Evolutionary conservation across 768 basidiomycete species (phyloP).

Genomic region (Tulasnella sp.): DNA sequence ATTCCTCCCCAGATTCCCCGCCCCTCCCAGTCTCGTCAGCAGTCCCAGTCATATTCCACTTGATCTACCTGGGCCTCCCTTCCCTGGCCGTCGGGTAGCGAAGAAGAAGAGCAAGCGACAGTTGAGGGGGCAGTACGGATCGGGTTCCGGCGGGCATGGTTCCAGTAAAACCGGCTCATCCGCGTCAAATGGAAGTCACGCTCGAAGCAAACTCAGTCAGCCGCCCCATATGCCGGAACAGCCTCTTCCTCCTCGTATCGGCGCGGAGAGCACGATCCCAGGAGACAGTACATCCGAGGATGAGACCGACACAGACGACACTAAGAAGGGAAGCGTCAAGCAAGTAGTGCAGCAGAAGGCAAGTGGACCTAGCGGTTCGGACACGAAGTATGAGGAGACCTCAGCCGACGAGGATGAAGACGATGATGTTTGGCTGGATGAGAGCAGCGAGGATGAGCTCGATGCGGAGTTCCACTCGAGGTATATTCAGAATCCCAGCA

Average conservation of each 20-base stretch:
- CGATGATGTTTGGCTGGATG: constrained; percentile 18
- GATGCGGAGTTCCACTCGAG: constrained; percentile 17
- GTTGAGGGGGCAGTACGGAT: neutral
- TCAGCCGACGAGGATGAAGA: constrained; percentile 17
- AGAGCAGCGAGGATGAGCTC: constrained; percentile 17
- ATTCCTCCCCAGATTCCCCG: constrained; percentile 17
- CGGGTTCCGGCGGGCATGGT: neutral
- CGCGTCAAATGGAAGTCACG: no score
- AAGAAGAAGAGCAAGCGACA: constrained; percentile 13
- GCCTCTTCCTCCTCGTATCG: constrained; percentile 2
- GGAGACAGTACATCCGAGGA: constrained; percentile 11
- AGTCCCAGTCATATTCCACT: neutral
- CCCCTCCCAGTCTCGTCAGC: constrained; percentile 4
- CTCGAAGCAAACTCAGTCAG: neutral
- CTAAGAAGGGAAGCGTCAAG: neutral
- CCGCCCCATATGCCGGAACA: neutral
- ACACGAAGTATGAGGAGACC: neutral
- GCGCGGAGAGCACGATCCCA: constrained; percentile 15
- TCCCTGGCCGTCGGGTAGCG: neutral
- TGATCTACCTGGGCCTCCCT: constrained; percentile 2
- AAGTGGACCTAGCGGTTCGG: neutral
- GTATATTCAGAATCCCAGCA: constrained; percentile 15
- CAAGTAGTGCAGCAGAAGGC: neutral
- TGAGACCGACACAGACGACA: constrained; percentile 14
- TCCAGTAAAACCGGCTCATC: neutral